phyloP scores from a whole-genome alignment of 2,329 filamentous ascomycete genomes.

The Penicillium janthinellum region DNA sequence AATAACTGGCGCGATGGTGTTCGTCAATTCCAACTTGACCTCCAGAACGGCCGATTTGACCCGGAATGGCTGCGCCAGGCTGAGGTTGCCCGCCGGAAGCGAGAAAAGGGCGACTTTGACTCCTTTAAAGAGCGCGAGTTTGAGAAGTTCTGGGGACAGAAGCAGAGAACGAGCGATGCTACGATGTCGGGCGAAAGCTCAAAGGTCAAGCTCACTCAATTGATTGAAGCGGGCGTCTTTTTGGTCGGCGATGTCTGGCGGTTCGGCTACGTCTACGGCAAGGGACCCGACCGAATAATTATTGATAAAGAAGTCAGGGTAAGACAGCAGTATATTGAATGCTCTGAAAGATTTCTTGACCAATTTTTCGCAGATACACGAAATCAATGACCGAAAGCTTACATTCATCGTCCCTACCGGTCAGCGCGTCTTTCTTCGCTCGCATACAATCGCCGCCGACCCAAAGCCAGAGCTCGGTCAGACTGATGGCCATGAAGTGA shows the following conservation, averaged over 20 bases:
- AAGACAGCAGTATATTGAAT: conserved; percentile 10
- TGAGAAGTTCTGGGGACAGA: conserved; percentile 62
- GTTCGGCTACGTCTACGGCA: conserved; percentile 36
- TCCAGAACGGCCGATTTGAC: conserved; percentile 58
- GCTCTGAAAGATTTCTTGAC: background rate
- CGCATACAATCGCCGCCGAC: background rate
- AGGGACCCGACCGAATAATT: conserved; percentile 28
- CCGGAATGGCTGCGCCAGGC: conserved; percentile 60
- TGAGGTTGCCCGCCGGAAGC: conserved; percentile 53
- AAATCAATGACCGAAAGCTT: conserved; percentile 35
- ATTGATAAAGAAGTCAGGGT: conserved; percentile 49
- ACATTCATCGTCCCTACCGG: conserved; percentile 45
- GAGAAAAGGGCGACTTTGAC: conserved; percentile 59
- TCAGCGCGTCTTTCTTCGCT: conserved; percentile 36
- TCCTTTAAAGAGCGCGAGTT: conserved; percentile 57
- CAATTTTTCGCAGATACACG: conserved; percentile 33
- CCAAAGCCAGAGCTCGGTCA: background rate
- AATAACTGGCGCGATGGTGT: conserved; percentile 56
- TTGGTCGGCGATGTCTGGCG: conserved; percentile 46
- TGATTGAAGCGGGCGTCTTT: conserved; percentile 41
- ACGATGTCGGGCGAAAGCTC: conserved; percentile 45
- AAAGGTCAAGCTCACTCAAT: conserved; percentile 41
- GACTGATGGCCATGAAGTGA: background rate
- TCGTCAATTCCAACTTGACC: conserved; percentile 58
- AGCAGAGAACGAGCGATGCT: conserved; percentile 42